Evolutionary conservation across 441 rosid genomes (phyloP).

Genomic region (Sinapis alba): DNA sequence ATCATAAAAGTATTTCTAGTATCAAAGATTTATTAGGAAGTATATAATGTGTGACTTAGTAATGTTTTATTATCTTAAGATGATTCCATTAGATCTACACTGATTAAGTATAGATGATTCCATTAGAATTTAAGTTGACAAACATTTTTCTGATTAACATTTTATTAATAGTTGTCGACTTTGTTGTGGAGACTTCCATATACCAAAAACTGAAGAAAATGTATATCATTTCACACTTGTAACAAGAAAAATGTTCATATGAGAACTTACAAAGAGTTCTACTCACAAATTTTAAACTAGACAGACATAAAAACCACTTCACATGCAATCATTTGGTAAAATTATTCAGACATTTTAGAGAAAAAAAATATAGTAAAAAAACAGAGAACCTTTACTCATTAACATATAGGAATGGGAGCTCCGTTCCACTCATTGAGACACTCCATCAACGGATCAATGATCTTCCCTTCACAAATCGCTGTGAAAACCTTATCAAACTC

Average conservation of each 20-base stretch:
- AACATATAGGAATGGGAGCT: constrained; percentile 60
- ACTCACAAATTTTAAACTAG: constrained; percentile 14
- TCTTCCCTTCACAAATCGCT: constrained; percentile 55
- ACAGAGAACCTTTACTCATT: constrained; percentile 14
- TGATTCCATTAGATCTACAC: too few species aligned
- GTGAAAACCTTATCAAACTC: constrained; percentile 60
- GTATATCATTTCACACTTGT: constrained; percentile 33
- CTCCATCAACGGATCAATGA: constrained; percentile 73
- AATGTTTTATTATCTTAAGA: too few species aligned
- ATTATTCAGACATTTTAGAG: constrained; percentile 19
- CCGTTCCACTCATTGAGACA: constrained; percentile 76
- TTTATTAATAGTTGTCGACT: background rate
- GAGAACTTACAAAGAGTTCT: constrained; percentile 36
- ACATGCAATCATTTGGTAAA: constrained; percentile 26
- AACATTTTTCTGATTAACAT: background rate
- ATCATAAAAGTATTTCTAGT: too few species aligned
- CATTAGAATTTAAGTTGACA: background rate
- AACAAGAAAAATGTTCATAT: constrained; percentile 32
- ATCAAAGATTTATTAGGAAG: too few species aligned
- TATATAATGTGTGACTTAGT: too few species aligned
- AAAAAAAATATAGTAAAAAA: constrained; percentile 7
- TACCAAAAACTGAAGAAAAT: background rate
- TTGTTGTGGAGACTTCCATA: background rate
- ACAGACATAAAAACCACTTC: constrained; percentile 19
- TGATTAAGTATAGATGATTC: constrained; percentile 12